Evolutionary conservation across 2,329 filamentous ascomycete genomes (phyloP).

Genomic region (Xylaria sp.): DNA sequence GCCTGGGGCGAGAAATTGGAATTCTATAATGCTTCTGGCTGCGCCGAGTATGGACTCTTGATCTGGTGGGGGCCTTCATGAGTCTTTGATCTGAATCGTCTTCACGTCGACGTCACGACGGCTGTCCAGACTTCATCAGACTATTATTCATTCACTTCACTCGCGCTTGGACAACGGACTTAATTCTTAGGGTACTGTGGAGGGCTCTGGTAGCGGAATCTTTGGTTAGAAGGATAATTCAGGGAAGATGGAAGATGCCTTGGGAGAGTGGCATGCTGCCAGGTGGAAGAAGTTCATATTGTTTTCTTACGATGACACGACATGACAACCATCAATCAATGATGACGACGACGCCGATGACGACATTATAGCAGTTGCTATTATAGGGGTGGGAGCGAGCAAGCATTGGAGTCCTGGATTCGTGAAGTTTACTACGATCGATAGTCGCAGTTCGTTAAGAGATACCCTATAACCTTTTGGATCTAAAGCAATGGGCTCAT

Average conservation of each 20-base stretch:
- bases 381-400: conserved; percentile 7
- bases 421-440: conserved; percentile 11
- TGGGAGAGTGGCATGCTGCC: background rate
- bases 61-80: background rate
- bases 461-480: conserved; percentile 21
- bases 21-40: conserved; percentile 5
- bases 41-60: conserved; percentile 1
- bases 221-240: background rate
- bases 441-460: conserved; percentile 25
- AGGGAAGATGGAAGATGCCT: background rate
- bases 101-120: background rate
- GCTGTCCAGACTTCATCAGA: conserved; percentile 3
- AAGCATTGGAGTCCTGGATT: conserved; percentile 19
- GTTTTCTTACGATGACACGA: conserved; percentile 33
- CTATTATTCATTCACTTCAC: conserved; percentile 16
- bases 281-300: conserved; percentile 3
- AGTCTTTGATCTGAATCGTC: background rate
- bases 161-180: conserved; percentile 29
- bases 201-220: conserved; percentile 33
- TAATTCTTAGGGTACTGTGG: conserved; percentile 16
- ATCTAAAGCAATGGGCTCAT: conserved; percentile 17
- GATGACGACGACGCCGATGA: conserved; percentile 28
- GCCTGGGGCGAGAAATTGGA: background rate
- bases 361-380: conserved; percentile 13
- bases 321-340: conserved; percentile 14